phyloP scores from a whole-genome alignment of 768 basidiomycete genomes.

The Suillus lakei region DNA sequence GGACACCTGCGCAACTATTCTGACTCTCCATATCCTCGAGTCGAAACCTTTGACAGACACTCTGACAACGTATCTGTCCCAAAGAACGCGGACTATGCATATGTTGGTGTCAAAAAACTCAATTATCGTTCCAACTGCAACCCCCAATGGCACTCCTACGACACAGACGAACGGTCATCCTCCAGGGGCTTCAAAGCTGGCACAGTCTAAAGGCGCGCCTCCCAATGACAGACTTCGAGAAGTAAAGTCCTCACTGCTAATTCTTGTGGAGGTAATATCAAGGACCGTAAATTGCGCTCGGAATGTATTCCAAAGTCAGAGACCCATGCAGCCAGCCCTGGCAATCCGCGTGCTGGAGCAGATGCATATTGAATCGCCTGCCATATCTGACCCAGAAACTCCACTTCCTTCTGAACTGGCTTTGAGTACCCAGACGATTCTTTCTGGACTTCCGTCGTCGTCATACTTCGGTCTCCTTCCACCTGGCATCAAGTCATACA shows the following conservation, averaged over 20 bases:
- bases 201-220: constrained; percentile 14
- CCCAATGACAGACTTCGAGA: constrained; percentile 48
- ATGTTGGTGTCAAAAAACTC: constrained; percentile 42
- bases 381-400: constrained; percentile 22
- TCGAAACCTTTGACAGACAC: constrained; percentile 80
- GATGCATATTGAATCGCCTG: constrained; percentile 58
- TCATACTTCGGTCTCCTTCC: constrained; percentile 84
- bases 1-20: constrained; percentile 77
- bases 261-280: constrained; percentile 57
- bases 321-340: constrained; percentile 44
- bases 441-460: constrained; percentile 79
- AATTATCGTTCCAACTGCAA: constrained; percentile 11
- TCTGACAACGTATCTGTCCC: constrained; percentile 68
- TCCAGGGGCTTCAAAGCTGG: constrained; percentile 20
- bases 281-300: constrained; percentile 63
- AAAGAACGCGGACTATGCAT: constrained; percentile 67
- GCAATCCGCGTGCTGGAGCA: constrained; percentile 60
- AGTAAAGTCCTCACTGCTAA: constrained; percentile 57
- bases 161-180: constrained; percentile 41
- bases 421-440: constrained; percentile 68
- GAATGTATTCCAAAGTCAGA: constrained; percentile 54
- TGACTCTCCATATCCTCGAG: constrained; percentile 89
- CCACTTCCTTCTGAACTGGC: constrained; percentile 55
- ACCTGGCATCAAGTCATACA: constrained; percentile 70
- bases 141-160: constrained; percentile 37